These are phyloP conservation scores for Hibiscus mutabilis DNA, from an alignment of 345 rosid species.

Conservation along the genomic window DNA sequence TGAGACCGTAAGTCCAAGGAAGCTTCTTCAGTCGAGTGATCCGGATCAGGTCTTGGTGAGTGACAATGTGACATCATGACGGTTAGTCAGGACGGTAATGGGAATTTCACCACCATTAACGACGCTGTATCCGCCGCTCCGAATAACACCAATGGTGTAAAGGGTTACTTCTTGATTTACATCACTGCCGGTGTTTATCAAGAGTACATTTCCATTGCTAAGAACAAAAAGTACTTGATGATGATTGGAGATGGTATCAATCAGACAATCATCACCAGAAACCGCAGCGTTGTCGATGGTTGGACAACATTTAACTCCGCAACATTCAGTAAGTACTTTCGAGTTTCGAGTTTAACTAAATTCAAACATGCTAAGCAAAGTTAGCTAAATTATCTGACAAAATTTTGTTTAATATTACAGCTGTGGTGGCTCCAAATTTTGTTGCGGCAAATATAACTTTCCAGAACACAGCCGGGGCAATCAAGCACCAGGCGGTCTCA, in stretches of 20 bases:
- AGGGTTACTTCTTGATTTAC: slow-evolving; percentile 76
- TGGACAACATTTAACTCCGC: slow-evolving; percentile 93
- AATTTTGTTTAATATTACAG: background rate
- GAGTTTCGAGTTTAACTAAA: background rate
- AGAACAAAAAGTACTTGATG: slow-evolving; percentile 65
- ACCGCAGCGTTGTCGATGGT: slow-evolving; percentile 72
- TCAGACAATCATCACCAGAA: slow-evolving; percentile 70
- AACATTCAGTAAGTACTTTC: slow-evolving; percentile 43
- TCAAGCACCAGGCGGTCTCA: background rate
- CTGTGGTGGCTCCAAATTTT: background rate
- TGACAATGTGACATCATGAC: slow-evolving; percentile 36
- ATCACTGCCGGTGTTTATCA: slow-evolving; percentile 63
- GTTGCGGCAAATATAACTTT: background rate
- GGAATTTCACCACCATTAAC: slow-evolving; percentile 57
- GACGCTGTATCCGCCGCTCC: slow-evolving; percentile 75
- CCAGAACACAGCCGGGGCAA: background rate
- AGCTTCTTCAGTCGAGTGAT: slow-evolving; percentile 36
- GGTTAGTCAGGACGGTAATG: slow-evolving; percentile 62
- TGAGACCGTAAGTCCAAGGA: slow-evolving; percentile 50
- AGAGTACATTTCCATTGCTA: slow-evolving; percentile 60
- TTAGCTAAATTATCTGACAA: background rate
- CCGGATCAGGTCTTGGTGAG: slow-evolving; percentile 16
- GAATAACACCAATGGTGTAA: slow-evolving; percentile 39
- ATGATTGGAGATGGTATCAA: slow-evolving; percentile 86
- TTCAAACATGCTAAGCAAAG: background rate